Evolutionary conservation across 1,284 basidiomycete species (phyloP).

Genomic region (Hemileia vastatrix): DNA sequence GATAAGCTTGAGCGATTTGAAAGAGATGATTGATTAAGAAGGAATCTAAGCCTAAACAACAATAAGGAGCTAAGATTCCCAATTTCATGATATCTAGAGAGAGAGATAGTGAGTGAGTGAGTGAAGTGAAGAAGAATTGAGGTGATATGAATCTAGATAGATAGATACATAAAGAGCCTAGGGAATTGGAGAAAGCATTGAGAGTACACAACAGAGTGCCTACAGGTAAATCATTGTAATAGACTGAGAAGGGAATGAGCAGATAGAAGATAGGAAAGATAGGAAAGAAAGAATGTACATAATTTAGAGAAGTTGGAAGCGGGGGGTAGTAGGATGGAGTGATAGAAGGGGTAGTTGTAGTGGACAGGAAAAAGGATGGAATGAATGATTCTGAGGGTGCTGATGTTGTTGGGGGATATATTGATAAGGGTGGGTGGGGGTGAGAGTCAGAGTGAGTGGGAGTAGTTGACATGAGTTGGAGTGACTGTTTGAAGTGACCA

Average conservation of each 20-base stretch:
- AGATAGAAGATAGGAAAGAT: background rate
- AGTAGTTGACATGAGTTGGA: no score
- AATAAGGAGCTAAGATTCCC: constrained; percentile 42
- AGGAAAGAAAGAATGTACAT: background rate
- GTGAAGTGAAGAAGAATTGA: background rate
- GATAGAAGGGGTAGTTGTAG: constrained; percentile 14
- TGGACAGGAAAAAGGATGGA: constrained; percentile 18
- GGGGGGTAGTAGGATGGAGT: constrained; percentile 3
- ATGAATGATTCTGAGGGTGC: constrained; percentile 15
- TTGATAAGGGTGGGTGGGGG: no score
- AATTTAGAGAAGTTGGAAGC: constrained; percentile 20
- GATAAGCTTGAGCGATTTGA: constrained; percentile 26
- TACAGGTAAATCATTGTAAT: constrained; percentile 20
- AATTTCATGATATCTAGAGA: constrained; percentile 37
- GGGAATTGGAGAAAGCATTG: no score
- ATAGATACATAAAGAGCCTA: no score
- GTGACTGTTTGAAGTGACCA: no score
- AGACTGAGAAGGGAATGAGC: background rate
- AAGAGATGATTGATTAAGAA: constrained; percentile 38
- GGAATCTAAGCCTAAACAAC: constrained; percentile 40
- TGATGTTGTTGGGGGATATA: constrained; percentile 18
- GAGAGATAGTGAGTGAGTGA: background rate
- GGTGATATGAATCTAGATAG: no score
- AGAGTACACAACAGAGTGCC: constrained; percentile 13
- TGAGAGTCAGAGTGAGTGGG: no score